Percentiles rank a stretch among this genome's conserved stretches.
phyloP scores from a whole-genome alignment of 495 filamentous ascomycete genomes.

The Aspergillus conjunctus region DNA sequence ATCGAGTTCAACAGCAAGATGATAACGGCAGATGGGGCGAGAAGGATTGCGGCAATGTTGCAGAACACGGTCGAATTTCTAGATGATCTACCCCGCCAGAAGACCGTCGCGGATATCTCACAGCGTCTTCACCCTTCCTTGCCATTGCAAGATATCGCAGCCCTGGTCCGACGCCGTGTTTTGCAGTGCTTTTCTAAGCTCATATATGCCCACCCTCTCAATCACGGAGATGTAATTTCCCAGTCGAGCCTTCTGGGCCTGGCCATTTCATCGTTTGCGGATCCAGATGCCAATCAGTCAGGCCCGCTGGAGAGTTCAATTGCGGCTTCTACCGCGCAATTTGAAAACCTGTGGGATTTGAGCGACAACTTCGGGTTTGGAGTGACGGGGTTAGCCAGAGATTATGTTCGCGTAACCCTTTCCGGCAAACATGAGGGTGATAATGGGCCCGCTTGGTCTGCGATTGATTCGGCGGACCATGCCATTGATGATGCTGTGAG shows the following conservation, averaged over 20 bases:
- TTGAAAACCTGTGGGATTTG: conserved; percentile 93
- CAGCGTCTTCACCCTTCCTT: conserved; percentile 84
- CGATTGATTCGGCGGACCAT: conserved; percentile 64
- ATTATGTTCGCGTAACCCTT: conserved; percentile 70
- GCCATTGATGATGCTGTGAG: conserved; percentile 68
- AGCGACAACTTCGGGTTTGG: conserved; percentile 95
- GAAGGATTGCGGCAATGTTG: conserved; percentile 88
- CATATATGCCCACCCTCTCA: conserved; percentile 78
- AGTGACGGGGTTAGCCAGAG: conserved; percentile 78
- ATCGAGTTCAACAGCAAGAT: conserved; percentile 92
- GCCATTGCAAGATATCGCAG: conserved; percentile 86
- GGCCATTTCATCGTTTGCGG: conserved; percentile 87
- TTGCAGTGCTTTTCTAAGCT: conserved; percentile 93
- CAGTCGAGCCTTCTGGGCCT: conserved; percentile 94
- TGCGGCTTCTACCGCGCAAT: conserved; percentile 83
- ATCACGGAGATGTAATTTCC: conserved; percentile 77
- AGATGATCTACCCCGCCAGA: conserved; percentile 77
- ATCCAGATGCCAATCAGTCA: conserved; percentile 83
- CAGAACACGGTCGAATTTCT: conserved; percentile 91
- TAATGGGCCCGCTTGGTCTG: conserved; percentile 59
- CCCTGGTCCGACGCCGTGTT: conserved; percentile 91
- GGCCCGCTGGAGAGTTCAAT: conserved; percentile 90
- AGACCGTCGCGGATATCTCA: conserved; percentile 83
- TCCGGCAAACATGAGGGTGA: conserved; percentile 68
- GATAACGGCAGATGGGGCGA: conserved; percentile 92